Conservation (phyloP, 2,329 filamentous ascomycete genomes). For the Trichophaea hybrida region DNA sequence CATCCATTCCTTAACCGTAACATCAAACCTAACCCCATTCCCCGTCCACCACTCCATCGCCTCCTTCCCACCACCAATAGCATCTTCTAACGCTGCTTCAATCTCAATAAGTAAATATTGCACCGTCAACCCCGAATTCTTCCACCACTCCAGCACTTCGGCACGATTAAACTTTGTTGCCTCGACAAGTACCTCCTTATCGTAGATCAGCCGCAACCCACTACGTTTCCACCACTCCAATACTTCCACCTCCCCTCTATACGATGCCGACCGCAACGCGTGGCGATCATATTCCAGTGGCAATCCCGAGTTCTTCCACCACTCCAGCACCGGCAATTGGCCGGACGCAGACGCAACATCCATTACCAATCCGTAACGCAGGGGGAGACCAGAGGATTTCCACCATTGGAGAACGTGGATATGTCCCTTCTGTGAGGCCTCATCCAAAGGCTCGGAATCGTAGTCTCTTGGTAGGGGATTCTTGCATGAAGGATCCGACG, state of each 20-base stretch:
- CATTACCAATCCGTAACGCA: conserved; percentile 76
- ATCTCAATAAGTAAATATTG: conserved; percentile 94
- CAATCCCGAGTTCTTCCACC: conserved; percentile 56
- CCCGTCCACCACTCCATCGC: conserved; percentile 78
- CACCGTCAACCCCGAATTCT: conserved; percentile 53
- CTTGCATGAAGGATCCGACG: conserved; percentile 47
- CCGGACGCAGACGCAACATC: conserved; percentile 78
- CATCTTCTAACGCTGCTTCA: conserved; percentile 84
- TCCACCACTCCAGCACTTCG: conserved; percentile 85
- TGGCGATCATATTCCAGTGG: conserved; percentile 23
- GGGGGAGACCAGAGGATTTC: conserved; percentile 62
- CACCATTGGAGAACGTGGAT: conserved; percentile 83
- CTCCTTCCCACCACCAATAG: conserved; percentile 55
- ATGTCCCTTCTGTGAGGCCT: conserved; percentile 72
- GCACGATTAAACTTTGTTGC: conserved; percentile 79
- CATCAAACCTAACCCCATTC: conserved; percentile 66
- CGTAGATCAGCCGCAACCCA: conserved; percentile 49
- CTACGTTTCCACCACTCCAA: conserved; percentile 55
- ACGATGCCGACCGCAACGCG: conserved; percentile 48
- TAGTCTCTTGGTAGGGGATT: conserved; percentile 56
- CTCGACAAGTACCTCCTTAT: conserved; percentile 68
- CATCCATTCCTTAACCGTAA: conserved; percentile 83
- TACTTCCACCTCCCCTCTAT: conserved; percentile 70
- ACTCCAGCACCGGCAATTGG: conserved; percentile 73
- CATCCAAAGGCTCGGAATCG: conserved; percentile 69